These are phyloP conservation scores for Agapanthus africanus DNA, from an alignment of 106 monocot species.

Conservation along the genomic window DNA sequence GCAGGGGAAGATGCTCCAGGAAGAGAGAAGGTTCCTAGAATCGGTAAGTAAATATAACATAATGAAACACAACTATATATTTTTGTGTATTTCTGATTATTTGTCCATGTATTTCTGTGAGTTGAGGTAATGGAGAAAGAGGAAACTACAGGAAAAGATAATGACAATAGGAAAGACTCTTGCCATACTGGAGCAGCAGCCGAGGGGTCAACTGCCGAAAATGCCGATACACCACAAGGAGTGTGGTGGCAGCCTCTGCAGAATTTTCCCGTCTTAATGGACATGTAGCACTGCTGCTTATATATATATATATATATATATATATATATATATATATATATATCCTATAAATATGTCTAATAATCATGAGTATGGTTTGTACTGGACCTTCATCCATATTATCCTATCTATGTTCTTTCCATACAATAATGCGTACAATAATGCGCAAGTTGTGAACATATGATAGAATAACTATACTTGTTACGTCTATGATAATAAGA, in stretches of 20 bases:
- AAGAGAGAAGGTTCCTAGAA: conserved; percentile 1
- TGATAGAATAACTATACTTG: no score
- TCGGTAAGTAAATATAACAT: conserved; percentile 1
- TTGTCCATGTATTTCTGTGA: neutral
- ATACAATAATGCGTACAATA: no score
- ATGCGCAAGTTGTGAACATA: no score
- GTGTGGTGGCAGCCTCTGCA: conserved; percentile 3
- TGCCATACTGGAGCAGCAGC: neutral
- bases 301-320: no score
- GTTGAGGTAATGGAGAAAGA: conserved; percentile 1
- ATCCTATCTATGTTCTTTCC: no score
- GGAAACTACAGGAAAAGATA: neutral
- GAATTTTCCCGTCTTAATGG: neutral
- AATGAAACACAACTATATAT: neutral
- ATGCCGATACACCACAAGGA: neutral
- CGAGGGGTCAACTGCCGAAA: neutral
- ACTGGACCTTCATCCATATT: no score
- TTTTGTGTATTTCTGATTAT: neutral
- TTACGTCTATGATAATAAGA: no score
- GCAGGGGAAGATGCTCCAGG: conserved; percentile 4
- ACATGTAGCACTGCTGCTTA: neutral
- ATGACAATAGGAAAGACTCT: neutral
- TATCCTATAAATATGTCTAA: no score
- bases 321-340: no score
- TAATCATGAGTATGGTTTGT: no score